Evolutionary conservation across 2,329 filamentous ascomycete genomes (phyloP), one percentile per base, ranked within the genome.

Genomic region (Teratosphaeria gauchensis): DNA sequence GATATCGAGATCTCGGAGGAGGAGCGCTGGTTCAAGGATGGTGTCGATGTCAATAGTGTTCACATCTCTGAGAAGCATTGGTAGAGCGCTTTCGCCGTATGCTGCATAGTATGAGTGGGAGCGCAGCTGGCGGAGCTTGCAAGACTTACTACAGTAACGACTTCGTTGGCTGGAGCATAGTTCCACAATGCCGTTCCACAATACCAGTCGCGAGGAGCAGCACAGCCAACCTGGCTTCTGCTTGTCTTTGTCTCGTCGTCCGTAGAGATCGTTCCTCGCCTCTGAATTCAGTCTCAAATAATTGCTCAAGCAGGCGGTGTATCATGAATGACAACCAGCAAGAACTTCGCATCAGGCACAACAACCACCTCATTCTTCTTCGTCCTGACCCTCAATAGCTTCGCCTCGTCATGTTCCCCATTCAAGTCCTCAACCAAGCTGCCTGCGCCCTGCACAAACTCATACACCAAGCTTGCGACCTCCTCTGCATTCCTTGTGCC

Each of bases 281-380:
- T 28, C 24, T 28, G 24, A 28, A 2, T 28, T 28, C 24, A 28
- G 24, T 28, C 24, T 28, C n/a, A 4, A 28, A 12, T 21, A 31
- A 12, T 5, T 54, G 19, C 19, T 70, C 71, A 88, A 67, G 84
- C 85, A 8, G 84, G 81, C 46, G 88, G 86, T n/a, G 88, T 90
- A 70, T 92, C 89, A 74, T 92, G 89, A 58, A 92, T 82, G 42
- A 91, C 86, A 57, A 92, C 84, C 42, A 92, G 80, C 53, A 94
- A 78, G 73, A 89, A 95, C 69, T 89, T 91, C 48, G 82, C 69
- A 72, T 92, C 89, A 56, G 88, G 89, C 21, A 92, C 87, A 68
- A 94, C 89, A 60, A 94, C 87, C 62, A 94, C 76, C 73, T 95
- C 90, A 66, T 91, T 88, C 73, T 89, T 91, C 77, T 86, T 90